Conservation (phyloP, 2,329 filamentous ascomycete genomes). For the Diaporthe citri region DNA sequence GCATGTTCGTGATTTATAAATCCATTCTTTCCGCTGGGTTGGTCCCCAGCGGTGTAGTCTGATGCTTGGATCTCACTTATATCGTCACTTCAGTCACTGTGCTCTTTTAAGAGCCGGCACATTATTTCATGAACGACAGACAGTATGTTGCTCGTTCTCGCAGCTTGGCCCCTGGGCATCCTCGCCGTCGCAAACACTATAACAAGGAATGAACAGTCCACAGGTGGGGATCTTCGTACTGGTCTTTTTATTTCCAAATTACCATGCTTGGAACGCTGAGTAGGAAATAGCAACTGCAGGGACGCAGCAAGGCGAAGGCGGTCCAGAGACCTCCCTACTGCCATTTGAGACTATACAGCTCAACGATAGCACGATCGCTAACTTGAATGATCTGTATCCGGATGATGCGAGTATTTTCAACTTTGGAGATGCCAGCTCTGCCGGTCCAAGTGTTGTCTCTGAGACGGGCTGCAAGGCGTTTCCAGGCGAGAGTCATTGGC, state of each 20-base stretch:
- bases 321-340: background rate
- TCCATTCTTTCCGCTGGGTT: background rate
- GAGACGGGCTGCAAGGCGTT: slow-evolving; percentile 42
- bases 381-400: background rate
- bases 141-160: background rate
- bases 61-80: background rate
- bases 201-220: background rate
- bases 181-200: background rate
- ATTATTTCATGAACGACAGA: background rate
- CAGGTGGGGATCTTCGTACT: background rate
- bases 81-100: background rate
- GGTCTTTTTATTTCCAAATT: too few species aligned
- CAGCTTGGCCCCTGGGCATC: background rate
- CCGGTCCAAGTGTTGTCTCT: background rate
- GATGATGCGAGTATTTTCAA: slow-evolving; percentile 8
- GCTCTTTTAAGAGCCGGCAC: background rate
- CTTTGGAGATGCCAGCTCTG: background rate
- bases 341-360: slow-evolving; percentile 22
- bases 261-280: background rate
- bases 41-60: background rate
- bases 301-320: background rate
- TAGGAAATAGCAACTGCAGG: background rate
- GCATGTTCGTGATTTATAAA: background rate
- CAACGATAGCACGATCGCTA: background rate
- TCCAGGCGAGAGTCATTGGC: slow-evolving; percentile 68